phyloP scores from a whole-genome alignment of 2,329 filamentous ascomycete species.

The Neonectria sp. region DNA sequence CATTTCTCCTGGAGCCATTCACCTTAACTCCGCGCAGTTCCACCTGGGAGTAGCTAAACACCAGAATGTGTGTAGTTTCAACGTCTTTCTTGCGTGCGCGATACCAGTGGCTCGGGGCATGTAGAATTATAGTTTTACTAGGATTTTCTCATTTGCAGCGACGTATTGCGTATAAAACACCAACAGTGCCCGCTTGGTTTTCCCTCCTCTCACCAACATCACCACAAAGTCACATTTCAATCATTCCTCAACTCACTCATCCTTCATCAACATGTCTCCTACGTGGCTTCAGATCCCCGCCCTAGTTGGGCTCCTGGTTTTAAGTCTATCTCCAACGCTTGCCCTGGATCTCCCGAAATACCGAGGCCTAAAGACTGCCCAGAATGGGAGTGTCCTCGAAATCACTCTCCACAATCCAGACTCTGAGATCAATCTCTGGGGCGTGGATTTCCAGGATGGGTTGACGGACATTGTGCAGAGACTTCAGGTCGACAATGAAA shows the following conservation, averaged over 20 bases:
- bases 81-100: neutral
- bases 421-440: constrained; percentile 5
- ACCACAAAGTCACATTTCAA: neutral
- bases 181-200: neutral
- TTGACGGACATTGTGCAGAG: constrained; percentile 1
- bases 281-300: neutral
- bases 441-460: neutral
- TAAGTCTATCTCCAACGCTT: neutral
- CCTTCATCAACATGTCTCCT: neutral
- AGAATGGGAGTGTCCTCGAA: neutral
- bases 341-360: neutral
- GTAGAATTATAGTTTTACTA: neutral
- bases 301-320: neutral
- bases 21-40: neutral
- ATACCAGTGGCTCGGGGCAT: neutral
- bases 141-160: neutral
- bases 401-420: constrained; percentile 4
- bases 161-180: neutral
- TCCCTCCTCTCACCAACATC: neutral
- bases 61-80: neutral
- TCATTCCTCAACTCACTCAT: neutral
- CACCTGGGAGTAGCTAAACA: neutral
- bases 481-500: constrained; percentile 12
- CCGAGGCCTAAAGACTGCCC: neutral
- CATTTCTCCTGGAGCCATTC: neutral